Evolutionary conservation across 164 flowering plant genomes (phyloP), one percentile per base, ranked within the genome.

Genomic region (Saururus chinensis): DNA sequence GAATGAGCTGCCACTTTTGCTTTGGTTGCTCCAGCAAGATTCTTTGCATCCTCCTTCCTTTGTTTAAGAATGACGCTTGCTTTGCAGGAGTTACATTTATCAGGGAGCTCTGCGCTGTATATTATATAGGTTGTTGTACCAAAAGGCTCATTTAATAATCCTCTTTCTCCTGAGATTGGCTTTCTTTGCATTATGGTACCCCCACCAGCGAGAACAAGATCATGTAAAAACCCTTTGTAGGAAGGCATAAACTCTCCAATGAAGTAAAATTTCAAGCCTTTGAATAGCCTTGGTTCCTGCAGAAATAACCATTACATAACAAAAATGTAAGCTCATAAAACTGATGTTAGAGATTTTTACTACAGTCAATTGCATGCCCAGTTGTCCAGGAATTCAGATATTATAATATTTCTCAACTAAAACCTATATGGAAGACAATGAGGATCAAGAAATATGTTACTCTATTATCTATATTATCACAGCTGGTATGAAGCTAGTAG

Each of bases 241-340:
- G 88, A 75, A 61, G 82, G 71, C 12, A 20, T 58, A 62, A 85
- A 91, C 21, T 87, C 96, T 23, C 93, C 92, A 55, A 60, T 60
- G 26, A 91, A 77, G 68, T 82, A 89, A 78, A 95, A 91, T 64
- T 71, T 68, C 19, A 68, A 66, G 19, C 86, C 83, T 57, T 70
- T 68, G 64, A 91, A 91, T 51, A 91, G 79, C 76, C 82, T 89
- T 48, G 92, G 89, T 77, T 81, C 77, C 99, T 95, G 92, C 83
- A 77, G 7, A 24, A 6, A 26, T 40, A 25, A 54, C 30, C 42
- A 63, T 1, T 20, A 24, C 14, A 13, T 54, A 19, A 14, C 9
- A 16, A 9, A 37, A 57, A 37, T 2, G 14, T 9, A n/a, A 21
- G 19, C n/a, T 21, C 30, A 30, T 21, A 25, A n/a, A 3, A 57